A percentile compares a stretch with the other conserved stretches of the same genome.
phyloP scores from a whole-genome alignment of 2,329 filamentous ascomycete genomes.

The Leptographium lundbergii region DNA sequence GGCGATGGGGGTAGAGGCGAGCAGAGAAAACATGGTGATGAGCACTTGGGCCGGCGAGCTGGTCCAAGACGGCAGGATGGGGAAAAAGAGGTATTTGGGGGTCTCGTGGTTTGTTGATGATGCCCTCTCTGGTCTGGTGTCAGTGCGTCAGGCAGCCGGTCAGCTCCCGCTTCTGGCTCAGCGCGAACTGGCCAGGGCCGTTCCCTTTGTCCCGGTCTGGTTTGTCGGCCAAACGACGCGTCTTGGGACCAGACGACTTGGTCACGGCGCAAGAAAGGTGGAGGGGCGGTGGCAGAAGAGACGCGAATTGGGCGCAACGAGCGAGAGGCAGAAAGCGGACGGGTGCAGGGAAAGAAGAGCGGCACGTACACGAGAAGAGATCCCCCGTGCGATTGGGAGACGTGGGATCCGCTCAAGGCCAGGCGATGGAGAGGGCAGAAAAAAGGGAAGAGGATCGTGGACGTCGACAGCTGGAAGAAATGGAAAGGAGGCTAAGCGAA shows the following conservation, averaged over 20 bases:
- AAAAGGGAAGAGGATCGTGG: not conserved
- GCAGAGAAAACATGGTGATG: not conserved
- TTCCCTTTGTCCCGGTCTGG: not conserved
- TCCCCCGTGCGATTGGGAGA: not conserved
- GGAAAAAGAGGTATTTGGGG: not conserved
- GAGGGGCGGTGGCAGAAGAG: not conserved
- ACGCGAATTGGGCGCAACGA: not conserved
- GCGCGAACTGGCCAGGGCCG: not conserved
- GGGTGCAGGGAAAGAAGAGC: not conserved
- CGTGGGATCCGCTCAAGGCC: not conserved
- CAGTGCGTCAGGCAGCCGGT: not conserved
- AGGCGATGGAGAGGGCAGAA: not conserved
- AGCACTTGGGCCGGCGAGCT: not conserved
- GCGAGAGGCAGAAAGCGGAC: not conserved
- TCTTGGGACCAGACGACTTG: not conserved
- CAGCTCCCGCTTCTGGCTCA: not conserved
- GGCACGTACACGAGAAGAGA: not conserved
- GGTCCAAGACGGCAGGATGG: not conserved
- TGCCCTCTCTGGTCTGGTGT: not conserved
- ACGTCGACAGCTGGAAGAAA: not conserved
- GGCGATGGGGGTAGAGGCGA: not conserved
- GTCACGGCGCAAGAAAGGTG: not conserved
- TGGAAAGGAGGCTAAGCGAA: not conserved
- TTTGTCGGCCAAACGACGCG: conserved; percentile 1
- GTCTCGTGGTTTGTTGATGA: not conserved